Evolutionary conservation across 305 asterid genomes (phyloP).

Genomic region (Nicotiana rustica): DNA sequence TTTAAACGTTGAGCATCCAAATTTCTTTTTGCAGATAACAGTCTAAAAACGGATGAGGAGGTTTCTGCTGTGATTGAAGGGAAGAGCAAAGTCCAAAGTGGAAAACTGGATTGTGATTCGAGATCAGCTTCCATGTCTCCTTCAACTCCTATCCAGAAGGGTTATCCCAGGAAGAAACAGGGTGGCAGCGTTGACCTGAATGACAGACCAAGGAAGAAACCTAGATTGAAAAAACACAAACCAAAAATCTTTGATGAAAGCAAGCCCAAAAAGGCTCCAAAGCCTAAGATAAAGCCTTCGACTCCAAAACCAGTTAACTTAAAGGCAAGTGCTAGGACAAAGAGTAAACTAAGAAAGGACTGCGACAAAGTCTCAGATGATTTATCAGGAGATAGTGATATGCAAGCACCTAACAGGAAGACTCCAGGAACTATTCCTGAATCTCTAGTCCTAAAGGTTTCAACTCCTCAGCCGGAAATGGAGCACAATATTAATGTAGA

Average conservation of each 20-base stretch:
- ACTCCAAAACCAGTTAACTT: slow-evolving; percentile 33
- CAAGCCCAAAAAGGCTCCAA: slow-evolving; percentile 46
- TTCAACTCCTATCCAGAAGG: slow-evolving; percentile 26
- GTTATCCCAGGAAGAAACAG: not conserved
- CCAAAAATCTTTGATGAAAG: slow-evolving; percentile 56
- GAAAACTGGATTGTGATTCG: slow-evolving; percentile 11
- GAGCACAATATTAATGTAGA: not conserved
- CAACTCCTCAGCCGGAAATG: slow-evolving; percentile 43
- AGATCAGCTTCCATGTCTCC: slow-evolving; percentile 12
- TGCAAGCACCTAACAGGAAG: slow-evolving; percentile 31
- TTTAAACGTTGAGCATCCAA: not conserved
- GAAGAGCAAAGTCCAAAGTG: slow-evolving; percentile 1
- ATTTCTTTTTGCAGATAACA: slow-evolving; percentile 4
- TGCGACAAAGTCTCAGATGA: slow-evolving; percentile 7
- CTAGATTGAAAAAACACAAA: slow-evolving; percentile 43
- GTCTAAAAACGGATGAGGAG: slow-evolving; percentile 24
- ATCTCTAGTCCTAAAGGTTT: slow-evolving; percentile 35
- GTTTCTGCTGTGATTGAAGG: not conserved
- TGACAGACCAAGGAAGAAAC: slow-evolving; percentile 27
- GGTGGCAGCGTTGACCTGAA: slow-evolving; percentile 18
- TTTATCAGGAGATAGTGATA: slow-evolving; percentile 20
- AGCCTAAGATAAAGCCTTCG: slow-evolving; percentile 15
- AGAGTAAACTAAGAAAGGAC: slow-evolving; percentile 9
- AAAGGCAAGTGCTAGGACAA: slow-evolving; percentile 27
- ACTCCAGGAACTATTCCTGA: slow-evolving; percentile 20